phyloP scores from a whole-genome alignment of 2,329 filamentous ascomycete genomes.

The Ascocoryne sarcoides region DNA sequence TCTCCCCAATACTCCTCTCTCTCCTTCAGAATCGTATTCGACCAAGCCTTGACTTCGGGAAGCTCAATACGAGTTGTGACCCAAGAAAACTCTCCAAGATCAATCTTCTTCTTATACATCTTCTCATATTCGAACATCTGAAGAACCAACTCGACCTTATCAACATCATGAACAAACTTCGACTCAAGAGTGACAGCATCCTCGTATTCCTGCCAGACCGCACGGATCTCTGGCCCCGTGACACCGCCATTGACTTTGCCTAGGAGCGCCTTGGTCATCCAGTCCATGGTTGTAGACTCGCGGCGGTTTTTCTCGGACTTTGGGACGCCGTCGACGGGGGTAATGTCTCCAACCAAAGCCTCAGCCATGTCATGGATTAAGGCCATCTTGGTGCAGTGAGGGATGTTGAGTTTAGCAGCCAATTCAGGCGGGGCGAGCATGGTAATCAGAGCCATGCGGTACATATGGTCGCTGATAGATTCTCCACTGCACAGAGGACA shows the following conservation, averaged over 20 bases:
- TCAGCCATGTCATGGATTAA: constrained; percentile 98
- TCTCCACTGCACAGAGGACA: constrained; percentile 50
- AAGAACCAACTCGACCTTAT: constrained; percentile 90
- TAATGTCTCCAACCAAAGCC: constrained; percentile 90
- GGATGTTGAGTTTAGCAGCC: constrained; percentile 61
- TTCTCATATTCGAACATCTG: constrained; percentile 98
- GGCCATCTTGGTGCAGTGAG: constrained; percentile 88
- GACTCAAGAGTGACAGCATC: constrained; percentile 76
- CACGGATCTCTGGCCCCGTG: constrained; percentile 62
- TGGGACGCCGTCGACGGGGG: constrained; percentile 74
- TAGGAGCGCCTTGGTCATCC: constrained; percentile 62
- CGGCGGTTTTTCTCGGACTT: constrained; percentile 86
- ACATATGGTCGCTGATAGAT: constrained; percentile 98
- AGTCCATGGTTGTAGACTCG: constrained; percentile 87
- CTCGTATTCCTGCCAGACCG: constrained; percentile 93
- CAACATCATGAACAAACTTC: constrained; percentile 88
- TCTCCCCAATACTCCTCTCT: constrained; percentile 62
- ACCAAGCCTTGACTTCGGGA: constrained; percentile 75
- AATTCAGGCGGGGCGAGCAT: constrained; percentile 80
- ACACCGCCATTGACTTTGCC: constrained; percentile 64
- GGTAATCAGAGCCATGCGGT: constrained; percentile 95
- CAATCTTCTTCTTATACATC: constrained; percentile 51
- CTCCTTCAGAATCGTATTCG: constrained; percentile 65
- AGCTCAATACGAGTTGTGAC: constrained; percentile 66
- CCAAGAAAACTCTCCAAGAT: constrained; percentile 79